A percentile compares a stretch with the other conserved stretches of the same genome.
phyloP scores from a whole-genome alignment of 139 green algal species.

The Spirogloea muscicola region DNA sequence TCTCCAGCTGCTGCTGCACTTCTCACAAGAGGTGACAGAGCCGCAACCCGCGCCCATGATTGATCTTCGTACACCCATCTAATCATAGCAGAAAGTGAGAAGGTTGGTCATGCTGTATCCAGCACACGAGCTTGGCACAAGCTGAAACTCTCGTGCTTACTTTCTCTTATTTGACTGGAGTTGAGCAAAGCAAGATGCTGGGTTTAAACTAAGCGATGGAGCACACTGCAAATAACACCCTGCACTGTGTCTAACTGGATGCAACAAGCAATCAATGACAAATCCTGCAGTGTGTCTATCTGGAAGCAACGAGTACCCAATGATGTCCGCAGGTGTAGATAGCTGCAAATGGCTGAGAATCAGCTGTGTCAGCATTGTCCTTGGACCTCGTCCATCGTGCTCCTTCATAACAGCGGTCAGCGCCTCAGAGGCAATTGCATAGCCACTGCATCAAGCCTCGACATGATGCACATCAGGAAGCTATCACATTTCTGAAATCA shows the following conservation, averaged over 20 bases:
- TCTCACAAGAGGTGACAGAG: neutral
- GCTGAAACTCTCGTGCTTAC: too few relatives aligned
- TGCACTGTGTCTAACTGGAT: too few relatives aligned
- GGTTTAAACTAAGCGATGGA: neutral
- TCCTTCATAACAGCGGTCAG: constrained; percentile 7
- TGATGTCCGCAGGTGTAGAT: constrained; percentile 8
- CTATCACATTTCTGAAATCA: neutral
- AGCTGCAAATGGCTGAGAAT: constrained; percentile 1
- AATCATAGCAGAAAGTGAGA: neutral
- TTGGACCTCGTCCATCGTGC: constrained; percentile 18
- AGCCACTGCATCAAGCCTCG: neutral
- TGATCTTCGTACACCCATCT: constrained; percentile 10
- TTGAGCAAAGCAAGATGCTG: neutral
- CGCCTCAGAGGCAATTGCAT: constrained; percentile 15
- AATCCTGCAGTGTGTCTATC: neutral
- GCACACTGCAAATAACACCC: neutral
- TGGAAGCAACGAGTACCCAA: neutral
- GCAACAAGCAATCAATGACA: too few relatives aligned
- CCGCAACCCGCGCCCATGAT: constrained; percentile 9
- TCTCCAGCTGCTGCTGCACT: neutral
- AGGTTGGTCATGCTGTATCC: neutral
- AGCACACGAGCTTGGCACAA: too few relatives aligned
- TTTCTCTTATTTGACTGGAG: too few relatives aligned
- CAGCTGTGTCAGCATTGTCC: neutral
- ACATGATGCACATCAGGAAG: neutral